A percentile compares a stretch with the other conserved stretches of the same genome.
Conservation (phyloP, 257 asterid species). For the Nicotiana paniculata region DNA sequence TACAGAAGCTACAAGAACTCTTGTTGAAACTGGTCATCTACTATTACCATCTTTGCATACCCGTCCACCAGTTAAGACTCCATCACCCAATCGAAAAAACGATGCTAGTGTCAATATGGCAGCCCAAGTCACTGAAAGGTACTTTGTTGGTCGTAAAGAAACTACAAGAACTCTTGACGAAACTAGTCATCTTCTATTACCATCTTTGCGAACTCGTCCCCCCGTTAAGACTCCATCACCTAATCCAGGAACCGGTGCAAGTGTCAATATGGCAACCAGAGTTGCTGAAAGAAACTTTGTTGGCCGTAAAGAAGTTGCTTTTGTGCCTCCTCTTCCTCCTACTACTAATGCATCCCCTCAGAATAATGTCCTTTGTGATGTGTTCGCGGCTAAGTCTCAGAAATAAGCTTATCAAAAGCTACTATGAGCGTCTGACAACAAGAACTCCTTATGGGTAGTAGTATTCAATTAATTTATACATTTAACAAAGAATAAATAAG, state of each 20-base stretch:
- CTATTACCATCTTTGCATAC: neutral
- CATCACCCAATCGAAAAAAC: neutral
- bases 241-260: neutral
- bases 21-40: neutral
- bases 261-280: neutral
- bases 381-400: constrained; percentile 9
- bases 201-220: neutral
- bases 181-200: neutral
- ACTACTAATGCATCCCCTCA: constrained; percentile 17
- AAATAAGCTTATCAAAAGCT: constrained; percentile 2
- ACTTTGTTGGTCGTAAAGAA: neutral
- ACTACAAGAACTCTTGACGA: too few species aligned
- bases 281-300: neutral
- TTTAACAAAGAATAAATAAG: constrained; percentile 1
- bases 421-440: neutral
- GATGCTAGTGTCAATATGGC: neutral
- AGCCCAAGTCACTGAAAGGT: too few species aligned
- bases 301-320: neutral
- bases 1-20: neutral
- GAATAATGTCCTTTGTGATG: constrained; percentile 23
- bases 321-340: constrained; percentile 14
- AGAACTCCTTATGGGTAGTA: neutral
- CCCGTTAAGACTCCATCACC: constrained; percentile 14
- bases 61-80: neutral
- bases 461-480: neutral